phyloP scores from a whole-genome alignment of 2,329 filamentous ascomycete species.

The Zymoseptoria pseudotritici region DNA sequence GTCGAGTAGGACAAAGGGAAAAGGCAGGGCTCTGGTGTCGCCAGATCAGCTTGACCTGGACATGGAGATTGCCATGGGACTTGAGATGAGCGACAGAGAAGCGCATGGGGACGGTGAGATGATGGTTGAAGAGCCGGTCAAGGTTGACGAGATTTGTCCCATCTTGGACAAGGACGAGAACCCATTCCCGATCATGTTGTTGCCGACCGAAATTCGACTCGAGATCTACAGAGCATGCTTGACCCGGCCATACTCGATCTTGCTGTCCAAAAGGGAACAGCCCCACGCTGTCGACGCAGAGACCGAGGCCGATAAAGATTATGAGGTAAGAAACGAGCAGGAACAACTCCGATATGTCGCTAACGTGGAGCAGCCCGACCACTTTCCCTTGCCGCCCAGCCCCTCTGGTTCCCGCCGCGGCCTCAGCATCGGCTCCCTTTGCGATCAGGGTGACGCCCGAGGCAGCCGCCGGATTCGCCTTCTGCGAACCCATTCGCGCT shows the following conservation, averaged over 20 bases:
- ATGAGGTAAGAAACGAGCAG: neutral
- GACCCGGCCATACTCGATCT: conserved; percentile 26
- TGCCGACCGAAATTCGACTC: conserved; percentile 42
- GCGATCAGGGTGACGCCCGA: neutral
- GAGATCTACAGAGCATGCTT: conserved; percentile 37
- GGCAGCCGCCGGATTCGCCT: neutral
- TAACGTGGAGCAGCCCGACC: neutral
- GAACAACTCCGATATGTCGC: neutral
- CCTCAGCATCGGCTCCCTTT: neutral
- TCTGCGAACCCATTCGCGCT: conserved; percentile 1
- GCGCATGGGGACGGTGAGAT: conserved; percentile 2
- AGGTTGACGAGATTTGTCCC: conserved; percentile 7
- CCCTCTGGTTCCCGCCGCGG: neutral
- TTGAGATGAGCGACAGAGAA: conserved; percentile 1
- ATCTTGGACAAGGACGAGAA: conserved; percentile 18
- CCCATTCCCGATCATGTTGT: conserved; percentile 34
- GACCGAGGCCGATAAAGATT: neutral
- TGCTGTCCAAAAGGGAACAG: conserved; percentile 23
- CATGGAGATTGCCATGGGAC: neutral
- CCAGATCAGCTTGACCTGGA: neutral
- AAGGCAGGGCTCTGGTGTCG: conserved; percentile 3
- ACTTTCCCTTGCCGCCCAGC: neutral
- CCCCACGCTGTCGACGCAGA: conserved; percentile 5
- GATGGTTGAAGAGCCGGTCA: neutral
- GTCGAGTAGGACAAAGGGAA: conserved; percentile 9